A percentile compares a stretch with the other conserved stretches of the same genome.
Evolutionary conservation across 371 early-diverging fungal genomes (phyloP).

Genomic region (Saksenaea oblongispora): DNA sequence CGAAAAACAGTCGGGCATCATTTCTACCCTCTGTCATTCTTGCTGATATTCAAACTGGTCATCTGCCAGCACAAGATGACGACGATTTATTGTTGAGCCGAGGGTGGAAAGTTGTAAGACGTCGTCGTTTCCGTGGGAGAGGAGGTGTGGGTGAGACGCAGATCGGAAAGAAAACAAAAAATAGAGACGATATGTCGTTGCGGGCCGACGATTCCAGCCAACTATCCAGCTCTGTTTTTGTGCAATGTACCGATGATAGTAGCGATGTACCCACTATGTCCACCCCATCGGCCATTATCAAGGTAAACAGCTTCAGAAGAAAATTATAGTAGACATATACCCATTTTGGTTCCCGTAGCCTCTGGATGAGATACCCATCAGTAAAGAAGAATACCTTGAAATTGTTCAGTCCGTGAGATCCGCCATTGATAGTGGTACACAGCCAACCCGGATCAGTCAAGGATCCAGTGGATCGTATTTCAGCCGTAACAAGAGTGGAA

Average conservation of each 20-base stretch:
- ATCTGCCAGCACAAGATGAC: conserved; percentile 27
- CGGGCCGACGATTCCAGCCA: conserved; percentile 31
- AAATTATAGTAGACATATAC: conserved; percentile 7
- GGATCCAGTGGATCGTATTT: conserved; percentile 94
- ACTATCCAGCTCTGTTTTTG: conserved; percentile 45
- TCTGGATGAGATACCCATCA: conserved; percentile 38
- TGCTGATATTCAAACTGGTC: conserved; percentile 44
- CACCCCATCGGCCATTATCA: not conserved
- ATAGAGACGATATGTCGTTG: conserved; percentile 8
- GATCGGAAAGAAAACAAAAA: conserved; percentile 5
- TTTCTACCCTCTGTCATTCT: conserved; percentile 38
- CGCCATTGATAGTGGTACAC: conserved; percentile 70
- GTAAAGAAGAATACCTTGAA: conserved; percentile 48
- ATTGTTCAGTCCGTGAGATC: conserved; percentile 71
- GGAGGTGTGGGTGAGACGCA: conserved; percentile 30
- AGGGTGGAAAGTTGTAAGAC: conserved; percentile 44
- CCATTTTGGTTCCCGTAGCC: conserved; percentile 2
- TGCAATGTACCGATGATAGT: conserved; percentile 16
- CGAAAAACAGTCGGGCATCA: conserved; percentile 24
- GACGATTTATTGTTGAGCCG: conserved; percentile 16
- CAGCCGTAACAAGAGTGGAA: conserved; percentile 68
- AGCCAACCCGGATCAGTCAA: conserved; percentile 70
- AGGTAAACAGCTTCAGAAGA: not conserved
- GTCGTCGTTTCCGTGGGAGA: conserved; percentile 30
- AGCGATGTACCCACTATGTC: conserved; percentile 6